Percentiles rank a stretch among this genome's conserved stretches.
Evolutionary conservation across 23 red algal genomes (phyloP).

Genomic region (Gracilariopsis chorda): DNA sequence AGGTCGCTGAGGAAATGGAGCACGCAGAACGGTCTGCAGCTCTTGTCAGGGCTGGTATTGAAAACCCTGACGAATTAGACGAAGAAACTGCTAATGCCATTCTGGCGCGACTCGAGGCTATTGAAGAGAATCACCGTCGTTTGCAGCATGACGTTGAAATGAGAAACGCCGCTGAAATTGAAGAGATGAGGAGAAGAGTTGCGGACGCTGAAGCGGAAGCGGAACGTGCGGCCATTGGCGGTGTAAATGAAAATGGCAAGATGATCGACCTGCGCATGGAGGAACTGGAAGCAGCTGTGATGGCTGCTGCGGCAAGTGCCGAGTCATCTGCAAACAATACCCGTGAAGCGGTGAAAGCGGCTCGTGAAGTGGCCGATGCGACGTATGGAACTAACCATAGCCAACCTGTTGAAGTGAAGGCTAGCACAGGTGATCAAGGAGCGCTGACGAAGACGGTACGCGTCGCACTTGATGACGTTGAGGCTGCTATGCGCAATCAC

Average conservation of each 20-base stretch:
- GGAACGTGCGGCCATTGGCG: constrained; percentile 19
- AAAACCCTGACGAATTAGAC: constrained; percentile 59
- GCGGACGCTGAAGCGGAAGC: constrained; percentile 67
- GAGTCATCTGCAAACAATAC: constrained; percentile 64
- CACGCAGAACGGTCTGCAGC: constrained; percentile 27
- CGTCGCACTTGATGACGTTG: constrained; percentile 72
- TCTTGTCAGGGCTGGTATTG: constrained; percentile 41
- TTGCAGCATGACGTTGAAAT: constrained; percentile 55
- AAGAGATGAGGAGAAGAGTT: constrained; percentile 62
- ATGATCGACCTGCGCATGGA: constrained; percentile 72
- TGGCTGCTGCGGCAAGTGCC: constrained; percentile 64
- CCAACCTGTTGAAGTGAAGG: constrained; percentile 49
- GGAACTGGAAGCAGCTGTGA: constrained; percentile 70
- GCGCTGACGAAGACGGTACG: constrained; percentile 64
- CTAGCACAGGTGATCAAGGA: constrained; percentile 57
- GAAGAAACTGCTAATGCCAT: constrained; percentile 73
- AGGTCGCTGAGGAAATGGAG: constrained; percentile 26
- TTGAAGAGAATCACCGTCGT: constrained; percentile 63
- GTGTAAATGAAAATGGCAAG: constrained; percentile 14
- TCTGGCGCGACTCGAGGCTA: constrained; percentile 58
- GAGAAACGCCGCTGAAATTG: constrained; percentile 62
- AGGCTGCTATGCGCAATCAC: constrained; percentile 61
- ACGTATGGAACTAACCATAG: constrained; percentile 60
- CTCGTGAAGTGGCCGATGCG: constrained; percentile 59
- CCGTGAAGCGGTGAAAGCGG: constrained; percentile 59